These are phyloP conservation scores for Colletotrichum musicola DNA, from an alignment of 2,329 filamentous ascomycete genomes.

Conservation along the genomic window DNA sequence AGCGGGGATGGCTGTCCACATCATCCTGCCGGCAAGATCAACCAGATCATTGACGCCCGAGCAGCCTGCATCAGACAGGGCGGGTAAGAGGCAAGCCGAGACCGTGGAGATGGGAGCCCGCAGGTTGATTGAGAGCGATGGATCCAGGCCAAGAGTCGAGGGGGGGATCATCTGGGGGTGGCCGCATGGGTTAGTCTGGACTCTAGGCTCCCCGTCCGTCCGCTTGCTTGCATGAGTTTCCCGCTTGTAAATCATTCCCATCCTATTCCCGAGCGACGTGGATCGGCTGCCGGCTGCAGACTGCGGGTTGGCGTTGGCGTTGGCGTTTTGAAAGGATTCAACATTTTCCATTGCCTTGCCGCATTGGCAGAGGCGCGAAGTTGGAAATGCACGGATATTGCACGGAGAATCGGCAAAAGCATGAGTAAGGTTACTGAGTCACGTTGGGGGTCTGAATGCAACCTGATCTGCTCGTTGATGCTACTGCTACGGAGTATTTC, in stretches of 20 bases:
- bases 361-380: too few species aligned
- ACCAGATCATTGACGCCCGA: background rate
- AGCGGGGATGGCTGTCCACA: too few species aligned
- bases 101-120: constrained; percentile 10
- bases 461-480: too few species aligned
- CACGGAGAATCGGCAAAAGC: too few species aligned
- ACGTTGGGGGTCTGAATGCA: too few species aligned
- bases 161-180: constrained; percentile 20
- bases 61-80: background rate
- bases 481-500: too few species aligned
- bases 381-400: too few species aligned
- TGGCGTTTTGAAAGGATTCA: background rate
- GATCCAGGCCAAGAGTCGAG: constrained; percentile 5
- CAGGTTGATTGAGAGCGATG: background rate
- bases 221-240: background rate
- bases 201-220: background rate
- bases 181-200: constrained; percentile 7
- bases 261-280: constrained; percentile 10
- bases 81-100: background rate
- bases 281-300: constrained; percentile 3
- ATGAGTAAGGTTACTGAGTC: too few species aligned
- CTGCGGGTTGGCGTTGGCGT: background rate
- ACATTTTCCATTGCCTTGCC: too few species aligned
- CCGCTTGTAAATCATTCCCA: background rate
- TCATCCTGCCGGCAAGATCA: background rate